A percentile compares a stretch with the other conserved stretches of the same genome.
phyloP scores from a whole-genome alignment of 306 rosid genomes.

The Chamaecrista fasciculata region DNA sequence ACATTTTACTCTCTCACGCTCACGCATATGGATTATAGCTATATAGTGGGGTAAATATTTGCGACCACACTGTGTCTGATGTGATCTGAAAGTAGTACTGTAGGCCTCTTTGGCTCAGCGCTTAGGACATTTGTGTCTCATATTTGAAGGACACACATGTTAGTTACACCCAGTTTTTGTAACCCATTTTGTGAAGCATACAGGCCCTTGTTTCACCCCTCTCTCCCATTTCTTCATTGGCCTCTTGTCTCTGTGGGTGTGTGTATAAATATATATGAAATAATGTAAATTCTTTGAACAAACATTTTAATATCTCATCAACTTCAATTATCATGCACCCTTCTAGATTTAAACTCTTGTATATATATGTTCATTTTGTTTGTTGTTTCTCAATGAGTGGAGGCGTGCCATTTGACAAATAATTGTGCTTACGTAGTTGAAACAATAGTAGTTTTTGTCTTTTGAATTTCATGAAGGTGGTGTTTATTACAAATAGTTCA shows the following conservation, averaged over 20 bases:
- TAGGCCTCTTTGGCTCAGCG: slow-evolving; percentile 36
- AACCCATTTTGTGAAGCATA: slow-evolving; percentile 34
- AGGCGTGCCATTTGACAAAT: too few relatives aligned
- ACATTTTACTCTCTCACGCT: background rate
- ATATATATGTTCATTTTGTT: too few relatives aligned
- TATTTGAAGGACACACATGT: slow-evolving; percentile 37
- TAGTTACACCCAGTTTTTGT: slow-evolving; percentile 37
- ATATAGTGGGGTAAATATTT: background rate
- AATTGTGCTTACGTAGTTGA: too few relatives aligned
- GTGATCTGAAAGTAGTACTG: slow-evolving; percentile 41
- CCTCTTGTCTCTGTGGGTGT: background rate
- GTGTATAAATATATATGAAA: background rate
- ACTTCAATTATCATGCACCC: too few relatives aligned
- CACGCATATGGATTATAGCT: background rate
- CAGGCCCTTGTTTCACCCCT: slow-evolving; percentile 22
- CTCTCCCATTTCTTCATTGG: slow-evolving; percentile 6
- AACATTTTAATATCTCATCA: too few relatives aligned
- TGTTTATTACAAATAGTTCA: too few relatives aligned
- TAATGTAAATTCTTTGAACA: too few relatives aligned
- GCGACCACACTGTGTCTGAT: slow-evolving; percentile 38
- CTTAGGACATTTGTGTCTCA: slow-evolving; percentile 42
- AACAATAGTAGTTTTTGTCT: too few relatives aligned
- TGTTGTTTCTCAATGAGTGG: too few relatives aligned
- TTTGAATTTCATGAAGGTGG: too few relatives aligned
- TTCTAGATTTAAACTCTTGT: too few relatives aligned